Conservation (phyloP, 202 grass and related monocot species). For the Zoysia matrella region DNA sequence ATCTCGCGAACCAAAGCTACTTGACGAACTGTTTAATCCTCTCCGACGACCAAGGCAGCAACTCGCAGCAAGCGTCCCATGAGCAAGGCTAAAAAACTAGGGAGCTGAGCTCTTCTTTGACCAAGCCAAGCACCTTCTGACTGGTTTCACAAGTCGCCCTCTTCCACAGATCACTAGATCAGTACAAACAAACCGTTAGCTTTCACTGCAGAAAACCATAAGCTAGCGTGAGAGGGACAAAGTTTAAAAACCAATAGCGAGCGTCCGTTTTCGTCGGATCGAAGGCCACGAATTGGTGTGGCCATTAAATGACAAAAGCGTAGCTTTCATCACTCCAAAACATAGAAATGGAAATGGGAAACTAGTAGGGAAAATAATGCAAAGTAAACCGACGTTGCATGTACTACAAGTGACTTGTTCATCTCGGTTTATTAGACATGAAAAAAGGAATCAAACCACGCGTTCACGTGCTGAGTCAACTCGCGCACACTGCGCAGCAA, state of each 20-base stretch:
- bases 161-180: constrained; percentile 6
- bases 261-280: constrained; percentile 21
- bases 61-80: constrained; percentile 35
- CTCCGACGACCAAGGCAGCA: not conserved
- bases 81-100: constrained; percentile 23
- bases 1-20: not conserved
- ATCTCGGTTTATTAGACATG: constrained; percentile 5
- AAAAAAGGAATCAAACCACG: not conserved
- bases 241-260: not conserved
- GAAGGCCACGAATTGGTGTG: constrained; percentile 16
- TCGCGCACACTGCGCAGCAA: constrained; percentile 9
- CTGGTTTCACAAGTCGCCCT: constrained; percentile 15
- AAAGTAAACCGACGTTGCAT: not conserved
- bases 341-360: not conserved
- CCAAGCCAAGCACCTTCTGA: constrained; percentile 36
- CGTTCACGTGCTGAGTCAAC: constrained; percentile 10
- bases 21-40: constrained; percentile 20
- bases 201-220: constrained; percentile 51
- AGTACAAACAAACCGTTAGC: constrained; percentile 32
- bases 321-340: constrained; percentile 38
- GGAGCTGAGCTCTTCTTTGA: constrained; percentile 39
- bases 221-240: not conserved
- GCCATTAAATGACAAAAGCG: constrained; percentile 32
- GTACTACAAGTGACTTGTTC: constrained; percentile 26
- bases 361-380: not conserved